Base-by-base conservation (phyloP, 1,139 yeast species). In the Yarrowia galli region DNA sequence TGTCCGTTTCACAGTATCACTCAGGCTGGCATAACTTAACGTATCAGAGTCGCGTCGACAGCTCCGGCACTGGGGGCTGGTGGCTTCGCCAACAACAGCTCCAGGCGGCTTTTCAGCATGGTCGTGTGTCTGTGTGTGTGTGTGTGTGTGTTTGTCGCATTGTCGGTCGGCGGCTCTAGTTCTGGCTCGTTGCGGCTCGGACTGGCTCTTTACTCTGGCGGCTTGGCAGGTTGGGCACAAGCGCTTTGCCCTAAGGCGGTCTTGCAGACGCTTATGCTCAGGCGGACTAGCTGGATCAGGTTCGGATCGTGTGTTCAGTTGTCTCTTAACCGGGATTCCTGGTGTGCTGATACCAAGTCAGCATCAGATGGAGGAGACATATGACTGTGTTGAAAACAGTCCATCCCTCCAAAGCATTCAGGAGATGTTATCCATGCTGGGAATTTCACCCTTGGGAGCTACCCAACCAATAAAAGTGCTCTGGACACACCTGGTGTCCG, bases 351-450 rank as follows among this genome's bases (percentile, higher is more conserved):
- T 43, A 43, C 48, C 48, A 43, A 42, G 45, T 42, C 45, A 43
- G 48, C 28, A 43, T 43, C 48, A 43, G 48, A 13, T 43, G 48
- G 48, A 43, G 46, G 12, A 2, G 48, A 42, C 48, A 43, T 43
- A 22, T 22, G 48, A 43, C 28, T 43, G 48, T 10, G 20, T n/a
- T 8, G 18, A 18, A 22, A 4, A 43, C 28, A 43, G 48, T 8
- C 48, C 51, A 46, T 46, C 35, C 6, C 51, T 46, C 51, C 51
- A 46, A 46, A 43, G 28, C 48, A 43, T 43, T 43, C 48, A 43
- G 28, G 48, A 43, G 16, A 43, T 46, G 35, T 46, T 46, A 46
- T 25, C 40, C 56, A 49, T 49, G 56, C 56, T 49, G 56, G 56
- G 56, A 35, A 15, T 49, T 49, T 49, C 56, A 49, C 56, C 56